Evolutionary conservation across 2,329 filamentous ascomycete genomes (phyloP), one percentile per base, ranked within the genome.

Genomic region (Fusarium acutatum): DNA sequence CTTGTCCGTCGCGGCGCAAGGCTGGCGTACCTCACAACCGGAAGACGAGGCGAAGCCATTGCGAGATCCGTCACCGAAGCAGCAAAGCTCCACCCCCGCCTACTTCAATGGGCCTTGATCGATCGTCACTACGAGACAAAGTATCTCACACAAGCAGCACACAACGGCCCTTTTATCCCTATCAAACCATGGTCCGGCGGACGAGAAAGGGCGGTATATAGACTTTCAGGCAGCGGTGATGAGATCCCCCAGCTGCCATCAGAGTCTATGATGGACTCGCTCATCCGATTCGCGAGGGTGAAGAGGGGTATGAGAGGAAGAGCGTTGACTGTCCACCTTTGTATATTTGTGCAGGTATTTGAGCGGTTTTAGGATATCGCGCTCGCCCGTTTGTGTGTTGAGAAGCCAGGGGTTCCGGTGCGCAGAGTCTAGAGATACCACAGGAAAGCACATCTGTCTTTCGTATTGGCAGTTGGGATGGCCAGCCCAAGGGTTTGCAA

Each of bases 401-500:
- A 30, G 30, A 53, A 60, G 22, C 7, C 2, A 20, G 2, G 12
- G 20, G 18, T 0, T 34, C 1, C 37, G n/a, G 18, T 20, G 28
- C 7, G 28, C 7, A 20, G 22, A 20, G 28, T 18, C 17, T 24
- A 20, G 17, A 20, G 44, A 47, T 10, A 67, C 82, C 63, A 84
- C 85, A 13, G 79, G 83, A 17, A 83, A 85, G 7, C 84, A 85
- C 49, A 2, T 87, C 87, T 2, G 82, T 93, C 59, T 93, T 88
- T 84, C 87, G 88, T 74, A 91, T 93, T 54, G 91, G 91, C 28
- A 85, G 89, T 30, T 91, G 88, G 83, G 91, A 93, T 74, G 90
- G 90, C 49, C 85, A 89, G 80, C 89, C 89, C 26, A 88, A 84
- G 9, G 90, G 89, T 91, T 93, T 93, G 87, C 73, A 93, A 93